Evolutionary conservation across 2,329 filamentous ascomycete genomes (phyloP).

Genomic region (Stagonosporopsis tanaceti): DNA sequence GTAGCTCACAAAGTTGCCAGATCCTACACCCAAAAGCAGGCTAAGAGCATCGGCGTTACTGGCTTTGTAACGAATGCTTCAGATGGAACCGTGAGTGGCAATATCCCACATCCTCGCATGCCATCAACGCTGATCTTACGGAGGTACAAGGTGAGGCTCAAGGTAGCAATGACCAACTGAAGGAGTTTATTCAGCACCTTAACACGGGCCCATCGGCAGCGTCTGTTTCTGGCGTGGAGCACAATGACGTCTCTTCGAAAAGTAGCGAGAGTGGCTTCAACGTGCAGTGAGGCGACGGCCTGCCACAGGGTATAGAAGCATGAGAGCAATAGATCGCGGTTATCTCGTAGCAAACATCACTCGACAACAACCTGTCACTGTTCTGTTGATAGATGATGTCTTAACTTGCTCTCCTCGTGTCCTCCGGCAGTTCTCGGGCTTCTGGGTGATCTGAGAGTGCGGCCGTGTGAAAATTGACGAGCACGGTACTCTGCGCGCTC

Average conservation of each 20-base stretch:
- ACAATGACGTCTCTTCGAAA: conserved; percentile 69
- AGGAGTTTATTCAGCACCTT: conserved; percentile 76
- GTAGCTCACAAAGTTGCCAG: conserved; percentile 27
- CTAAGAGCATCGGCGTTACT: conserved; percentile 54
- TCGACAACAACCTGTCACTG: neutral
- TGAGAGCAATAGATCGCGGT: no score
- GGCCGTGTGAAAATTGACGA: neutral
- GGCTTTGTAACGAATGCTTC: conserved; percentile 57
- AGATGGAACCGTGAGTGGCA: conserved; percentile 52
- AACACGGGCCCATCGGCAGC: conserved; percentile 76
- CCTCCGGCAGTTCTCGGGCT: neutral
- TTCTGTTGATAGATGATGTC: neutral
- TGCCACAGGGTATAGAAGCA: neutral
- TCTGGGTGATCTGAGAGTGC: neutral
- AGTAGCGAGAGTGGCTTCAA: conserved; percentile 73
- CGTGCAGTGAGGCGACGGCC: conserved; percentile 26
- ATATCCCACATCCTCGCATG: neutral
- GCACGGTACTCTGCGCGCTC: neutral
- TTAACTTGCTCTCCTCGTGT: neutral
- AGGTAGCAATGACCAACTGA: conserved; percentile 70
- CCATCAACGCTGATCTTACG: conserved; percentile 16
- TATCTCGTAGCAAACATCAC: neutral
- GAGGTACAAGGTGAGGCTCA: conserved; percentile 93
- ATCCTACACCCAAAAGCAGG: conserved; percentile 54
- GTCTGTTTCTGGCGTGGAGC: conserved; percentile 76